Evolutionary conservation across 805 yeast genomes (phyloP), one percentile per base, ranked within the genome.

Genomic region (Deakozyma indianensis): DNA sequence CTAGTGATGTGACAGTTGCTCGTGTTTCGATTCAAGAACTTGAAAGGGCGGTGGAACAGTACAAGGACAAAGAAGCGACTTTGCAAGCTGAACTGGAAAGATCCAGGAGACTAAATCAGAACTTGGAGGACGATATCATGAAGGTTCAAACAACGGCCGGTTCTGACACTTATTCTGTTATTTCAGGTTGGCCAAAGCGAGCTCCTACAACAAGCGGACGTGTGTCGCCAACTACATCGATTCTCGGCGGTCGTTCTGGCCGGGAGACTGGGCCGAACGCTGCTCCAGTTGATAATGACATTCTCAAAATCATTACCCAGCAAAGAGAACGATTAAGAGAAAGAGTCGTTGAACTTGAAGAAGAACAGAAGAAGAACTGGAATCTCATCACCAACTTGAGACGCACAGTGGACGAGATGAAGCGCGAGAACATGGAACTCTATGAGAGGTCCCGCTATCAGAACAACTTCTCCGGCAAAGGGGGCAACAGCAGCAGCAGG

Each of bases 241-340:
- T 54, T 43, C 57, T 57, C 22, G 62, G 62, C 42, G 55, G 48
- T 56, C 54, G 53, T 46, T 41, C 51, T 38, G 46, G 35, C 14
- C 43, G 46, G n/a, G 45, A 22, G 18, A 22, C 48, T 9, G 52
- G 53, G 7, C 14, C 28, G 28, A 51, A 50, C 9, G 35, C 43
- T n/a, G 32, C 49, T 3, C 50, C 46, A 4, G 43, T 62, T 5
- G 57, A 35, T 2, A 45, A 46, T 22, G 11, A 72, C 78, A 3
- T 88, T 23, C 62, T 90, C 43, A 94, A 94, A 1, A 86, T 90
- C 45, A 77, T 92, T 23, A 87, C 96, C 14, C 88, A 90, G 57
- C 98, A 90, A 65, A 77, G 98, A 60, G 98, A 90, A 61, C 69
- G 98, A 50, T 87, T 88, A 68, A 78, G 94, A 55, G 73, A 75